A percentile compares a stretch with the other conserved stretches of the same genome.
Conservation (phyloP, 352 stramenopile genomes). For the Globisporangium alternatum region DNA sequence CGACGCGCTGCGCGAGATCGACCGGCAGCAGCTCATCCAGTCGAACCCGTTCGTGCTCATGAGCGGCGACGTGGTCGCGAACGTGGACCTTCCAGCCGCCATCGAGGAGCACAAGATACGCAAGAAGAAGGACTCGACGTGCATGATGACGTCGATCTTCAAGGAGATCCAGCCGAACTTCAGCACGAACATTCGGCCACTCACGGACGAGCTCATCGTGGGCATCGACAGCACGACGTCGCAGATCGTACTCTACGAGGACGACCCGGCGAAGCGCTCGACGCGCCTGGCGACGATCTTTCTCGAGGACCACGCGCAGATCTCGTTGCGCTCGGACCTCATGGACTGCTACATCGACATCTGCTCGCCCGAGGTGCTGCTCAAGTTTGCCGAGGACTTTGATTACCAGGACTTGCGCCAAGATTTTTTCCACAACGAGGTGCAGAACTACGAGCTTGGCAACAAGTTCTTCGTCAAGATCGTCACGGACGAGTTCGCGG, state of each 20-base stretch:
- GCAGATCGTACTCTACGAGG: conserved; percentile 85
- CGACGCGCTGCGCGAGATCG: conserved; percentile 95
- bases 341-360: conserved; percentile 98
- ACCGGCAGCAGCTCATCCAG: conserved; percentile 92
- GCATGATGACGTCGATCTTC: conserved; percentile 96
- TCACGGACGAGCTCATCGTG: conserved; percentile 80
- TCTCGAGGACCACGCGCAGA: conserved; percentile 78
- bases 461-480: conserved; percentile 96
- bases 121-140: conserved; percentile 89
- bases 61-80: conserved; percentile 95
- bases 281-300: conserved; percentile 69
- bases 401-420: conserved; percentile 96
- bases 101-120: conserved; percentile 74
- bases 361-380: conserved; percentile 96
- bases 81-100: conserved; percentile 88
- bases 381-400: conserved; percentile 98
- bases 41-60: conserved; percentile 98
- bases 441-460: conserved; percentile 97
- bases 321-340: conserved; percentile 92
- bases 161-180: conserved; percentile 80
- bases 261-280: conserved; percentile 48
- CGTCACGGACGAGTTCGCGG: conserved; percentile 91
- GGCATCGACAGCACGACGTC: conserved; percentile 70
- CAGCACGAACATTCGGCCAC: conserved; percentile 54
- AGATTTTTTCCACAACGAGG: conserved; percentile 97